Base-by-base conservation (phyloP, 306 rosid genomes). In the Vachellia collinsii region DNA sequence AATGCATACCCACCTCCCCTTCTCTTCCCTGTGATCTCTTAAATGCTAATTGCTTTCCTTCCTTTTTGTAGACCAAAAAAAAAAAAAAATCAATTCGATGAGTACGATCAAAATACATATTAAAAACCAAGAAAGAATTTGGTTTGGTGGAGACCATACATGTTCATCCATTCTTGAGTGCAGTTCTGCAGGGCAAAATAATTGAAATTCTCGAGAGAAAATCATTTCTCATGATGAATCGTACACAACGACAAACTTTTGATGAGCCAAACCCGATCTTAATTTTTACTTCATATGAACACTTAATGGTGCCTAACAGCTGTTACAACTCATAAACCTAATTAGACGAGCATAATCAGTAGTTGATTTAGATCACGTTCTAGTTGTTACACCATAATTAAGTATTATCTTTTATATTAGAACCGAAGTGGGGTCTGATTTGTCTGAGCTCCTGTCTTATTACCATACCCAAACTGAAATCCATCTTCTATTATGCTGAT, bases 241-340 rank as follows among this genome's bases (percentile, higher is more conserved):
- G 5, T 29, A 29, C 34, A 29, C 34, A 29, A 29, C 2, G 13
- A 8, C 19, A 47, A 13, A 0, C 7, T 8, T 64, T 36, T 37
- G 46, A 42, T 6, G 44, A 64, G 44, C 20, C 22, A 64, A 64
- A 36, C 17, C 19, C 20, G 19, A 64, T 11, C 7, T 63, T 34
- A 34, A 36, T 39, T 6, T 7, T 63, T 11, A 34, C 36, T 34
- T 36, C 5, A 22, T 37, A 65, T 17, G 71, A 65, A 65, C 70
- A 2, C 70, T 65, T 19, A 11, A 10, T 68, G 10, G 72, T 19
- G 12, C 72, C 50, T 19, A 39, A 68, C 20, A 68, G 36, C 37
- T 68, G 73, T 42, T 42, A 68, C n/a, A n/a, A n/a, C n/a, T n/a
- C n/a, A n/a, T 68, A n/a, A 41, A 41, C 53, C 36, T 68, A 11